Evolutionary conservation across 2,329 filamentous ascomycete genomes (phyloP).

Genomic region (Didymella arachidicola): DNA sequence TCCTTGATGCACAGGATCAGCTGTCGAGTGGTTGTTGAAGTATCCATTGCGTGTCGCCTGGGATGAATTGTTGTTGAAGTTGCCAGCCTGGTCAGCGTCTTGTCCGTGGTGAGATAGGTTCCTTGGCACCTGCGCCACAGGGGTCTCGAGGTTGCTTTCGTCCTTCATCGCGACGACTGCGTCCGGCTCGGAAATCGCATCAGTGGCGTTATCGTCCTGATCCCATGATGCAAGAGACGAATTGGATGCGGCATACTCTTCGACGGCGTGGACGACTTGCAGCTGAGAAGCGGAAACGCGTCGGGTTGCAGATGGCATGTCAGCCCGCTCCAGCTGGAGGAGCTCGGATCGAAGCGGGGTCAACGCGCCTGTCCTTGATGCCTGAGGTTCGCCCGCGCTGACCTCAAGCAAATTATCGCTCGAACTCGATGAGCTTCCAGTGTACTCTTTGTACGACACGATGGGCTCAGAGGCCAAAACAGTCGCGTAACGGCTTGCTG

Average conservation of each 20-base stretch:
- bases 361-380: conserved; percentile 11
- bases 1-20: conserved; percentile 19
- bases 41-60: conserved; percentile 25
- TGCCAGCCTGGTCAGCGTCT: conserved; percentile 29
- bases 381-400: conserved; percentile 10
- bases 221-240: conserved; percentile 47
- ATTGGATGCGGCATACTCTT: conserved; percentile 39
- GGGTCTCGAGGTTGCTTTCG: conserved; percentile 37
- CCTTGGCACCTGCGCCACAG: conserved; percentile 38
- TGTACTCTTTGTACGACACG: conserved; percentile 19
- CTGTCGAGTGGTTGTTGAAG: conserved; percentile 18
- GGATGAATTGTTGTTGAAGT: conserved; percentile 21
- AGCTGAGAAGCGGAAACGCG: conserved; percentile 32
- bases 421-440: conserved; percentile 14
- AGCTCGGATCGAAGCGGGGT: conserved; percentile 16
- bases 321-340: not conserved
- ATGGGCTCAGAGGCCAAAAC: conserved; percentile 16
- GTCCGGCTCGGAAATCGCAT: conserved; percentile 37
- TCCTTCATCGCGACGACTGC: conserved; percentile 37
- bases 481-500: conserved; percentile 14
- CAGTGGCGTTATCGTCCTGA: conserved; percentile 35
- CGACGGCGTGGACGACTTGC: conserved; percentile 45
- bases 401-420: conserved; percentile 12
- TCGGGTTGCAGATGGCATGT: conserved; percentile 18
- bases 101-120: conserved; percentile 24